phyloP scores from a whole-genome alignment of 768 basidiomycete genomes.

The Hemileccinum rubropunctum region DNA sequence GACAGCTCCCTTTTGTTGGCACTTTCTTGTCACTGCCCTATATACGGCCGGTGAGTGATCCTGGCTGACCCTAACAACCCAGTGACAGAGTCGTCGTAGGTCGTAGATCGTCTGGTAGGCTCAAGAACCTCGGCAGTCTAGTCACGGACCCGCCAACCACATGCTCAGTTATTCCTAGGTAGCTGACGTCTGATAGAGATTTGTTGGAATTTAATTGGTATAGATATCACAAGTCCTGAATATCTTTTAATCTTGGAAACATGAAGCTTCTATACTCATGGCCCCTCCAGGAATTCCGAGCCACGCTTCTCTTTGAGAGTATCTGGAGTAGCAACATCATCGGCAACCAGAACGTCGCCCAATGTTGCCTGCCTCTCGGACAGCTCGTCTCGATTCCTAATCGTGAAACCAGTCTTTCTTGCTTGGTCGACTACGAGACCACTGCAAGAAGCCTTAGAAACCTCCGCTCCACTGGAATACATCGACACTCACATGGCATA shows the following conservation, averaged over 20 bases:
- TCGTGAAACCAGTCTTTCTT: slow-evolving; percentile 45
- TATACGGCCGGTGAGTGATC: slow-evolving; percentile 65
- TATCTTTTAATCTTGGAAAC: slow-evolving; percentile 3
- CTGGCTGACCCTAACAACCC: not conserved
- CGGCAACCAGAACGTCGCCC: not conserved
- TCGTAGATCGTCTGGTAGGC: slow-evolving; percentile 77
- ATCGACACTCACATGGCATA: slow-evolving; percentile 49
- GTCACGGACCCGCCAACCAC: slow-evolving; percentile 11
- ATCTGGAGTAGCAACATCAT: not conserved
- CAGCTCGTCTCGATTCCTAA: slow-evolving; percentile 47
- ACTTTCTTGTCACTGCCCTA: slow-evolving; percentile 84
- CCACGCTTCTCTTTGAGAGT: slow-evolving; percentile 12
- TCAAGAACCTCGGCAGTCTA: slow-evolving; percentile 74
- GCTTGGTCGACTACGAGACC: slow-evolving; percentile 54
- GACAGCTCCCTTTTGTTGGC: slow-evolving; percentile 91
- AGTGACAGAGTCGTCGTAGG: slow-evolving; percentile 38
- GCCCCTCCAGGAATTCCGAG: slow-evolving; percentile 13
- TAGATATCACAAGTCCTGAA: slow-evolving; percentile 1
- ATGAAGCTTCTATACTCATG: slow-evolving; percentile 1
- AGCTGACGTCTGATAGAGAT: slow-evolving; percentile 9
- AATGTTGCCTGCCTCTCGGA: slow-evolving; percentile 16
- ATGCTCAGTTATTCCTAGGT: slow-evolving; percentile 1
- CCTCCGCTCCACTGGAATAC: not conserved
- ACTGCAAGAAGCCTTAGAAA: slow-evolving; percentile 27
- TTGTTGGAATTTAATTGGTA: slow-evolving; percentile 15